Percentiles rank a stretch among this genome's conserved stretches.
Evolutionary conservation across 495 filamentous ascomycete genomes (phyloP).

Genomic region (Penicillium riverlandense): DNA sequence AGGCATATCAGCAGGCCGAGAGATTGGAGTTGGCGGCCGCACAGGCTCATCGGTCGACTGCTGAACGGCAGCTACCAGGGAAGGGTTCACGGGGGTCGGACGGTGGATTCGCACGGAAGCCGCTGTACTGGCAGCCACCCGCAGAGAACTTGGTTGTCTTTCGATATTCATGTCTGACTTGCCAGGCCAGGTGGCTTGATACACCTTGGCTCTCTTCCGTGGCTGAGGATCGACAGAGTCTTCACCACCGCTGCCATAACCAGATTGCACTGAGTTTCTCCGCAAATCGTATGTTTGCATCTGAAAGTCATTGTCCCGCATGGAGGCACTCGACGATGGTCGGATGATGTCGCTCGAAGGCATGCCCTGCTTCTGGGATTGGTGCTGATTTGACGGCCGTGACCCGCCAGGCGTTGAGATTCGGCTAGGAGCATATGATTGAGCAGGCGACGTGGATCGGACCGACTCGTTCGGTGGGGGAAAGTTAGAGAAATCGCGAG

Average conservation of each 20-base stretch:
- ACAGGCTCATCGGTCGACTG: constrained; percentile 66
- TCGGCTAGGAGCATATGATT: constrained; percentile 31
- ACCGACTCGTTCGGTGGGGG: constrained; percentile 18
- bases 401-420: constrained; percentile 29
- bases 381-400: constrained; percentile 18
- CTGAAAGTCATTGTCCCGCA: constrained; percentile 30
- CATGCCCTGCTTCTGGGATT: constrained; percentile 17
- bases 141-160: constrained; percentile 66
- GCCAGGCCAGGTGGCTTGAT: constrained; percentile 58
- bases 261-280: constrained; percentile 42
- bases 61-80: constrained; percentile 24
- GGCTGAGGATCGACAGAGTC: constrained; percentile 56
- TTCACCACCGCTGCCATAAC: constrained; percentile 57
- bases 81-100: constrained; percentile 57
- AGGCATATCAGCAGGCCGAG: constrained; percentile 27
- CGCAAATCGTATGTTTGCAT: constrained; percentile 21
- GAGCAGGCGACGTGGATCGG: constrained; percentile 29
- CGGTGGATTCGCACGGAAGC: constrained; percentile 82
- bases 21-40: constrained; percentile 76
- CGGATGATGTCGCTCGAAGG: constrained; percentile 30
- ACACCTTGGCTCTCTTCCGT: constrained; percentile 66
- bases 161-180: constrained; percentile 60
- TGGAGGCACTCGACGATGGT: constrained; percentile 42
- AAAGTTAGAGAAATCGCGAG: constrained; percentile 31
- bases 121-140: constrained; percentile 80